A percentile compares a stretch with the other conserved stretches of the same genome.
Evolutionary conservation across 441 rosid genomes (phyloP).

Genomic region (Populus trichocarpa): DNA sequence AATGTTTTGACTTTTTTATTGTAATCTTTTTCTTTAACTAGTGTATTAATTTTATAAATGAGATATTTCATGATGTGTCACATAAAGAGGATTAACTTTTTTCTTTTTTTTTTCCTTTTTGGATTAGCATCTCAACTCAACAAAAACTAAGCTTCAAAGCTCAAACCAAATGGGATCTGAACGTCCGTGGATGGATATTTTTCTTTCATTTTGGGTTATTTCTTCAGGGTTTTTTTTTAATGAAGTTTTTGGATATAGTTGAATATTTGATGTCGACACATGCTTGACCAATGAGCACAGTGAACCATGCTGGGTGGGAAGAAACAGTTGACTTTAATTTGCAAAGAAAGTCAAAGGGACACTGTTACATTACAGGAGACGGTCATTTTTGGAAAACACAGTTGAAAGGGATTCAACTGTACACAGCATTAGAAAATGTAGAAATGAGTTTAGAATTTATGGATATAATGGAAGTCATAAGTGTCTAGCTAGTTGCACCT

Average conservation of each 20-base stretch:
- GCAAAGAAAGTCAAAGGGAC: neutral
- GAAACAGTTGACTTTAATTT: neutral
- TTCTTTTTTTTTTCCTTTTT: too few relatives aligned
- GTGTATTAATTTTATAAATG: neutral
- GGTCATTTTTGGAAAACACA: neutral
- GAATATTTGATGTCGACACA: neutral
- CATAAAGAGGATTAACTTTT: neutral
- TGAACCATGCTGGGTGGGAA: slow-evolving; percentile 16
- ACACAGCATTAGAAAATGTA: neutral
- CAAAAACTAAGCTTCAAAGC: too few relatives aligned
- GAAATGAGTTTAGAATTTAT: neutral
- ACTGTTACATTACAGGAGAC: neutral
- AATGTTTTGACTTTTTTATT: too few relatives aligned
- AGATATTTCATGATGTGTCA: neutral
- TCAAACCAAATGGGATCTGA: too few relatives aligned
- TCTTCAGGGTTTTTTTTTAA: neutral
- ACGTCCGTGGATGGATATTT: too few relatives aligned
- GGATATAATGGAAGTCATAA: neutral
- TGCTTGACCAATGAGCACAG: neutral
- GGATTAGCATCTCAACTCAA: neutral
- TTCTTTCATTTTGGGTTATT: too few relatives aligned
- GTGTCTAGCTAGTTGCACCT: neutral
- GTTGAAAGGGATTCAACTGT: slow-evolving; percentile 1
- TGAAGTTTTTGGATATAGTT: too few relatives aligned
- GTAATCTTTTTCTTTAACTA: neutral